Evolutionary conservation across 257 asterid genomes (phyloP).

Genomic region (Coffea canephora): DNA sequence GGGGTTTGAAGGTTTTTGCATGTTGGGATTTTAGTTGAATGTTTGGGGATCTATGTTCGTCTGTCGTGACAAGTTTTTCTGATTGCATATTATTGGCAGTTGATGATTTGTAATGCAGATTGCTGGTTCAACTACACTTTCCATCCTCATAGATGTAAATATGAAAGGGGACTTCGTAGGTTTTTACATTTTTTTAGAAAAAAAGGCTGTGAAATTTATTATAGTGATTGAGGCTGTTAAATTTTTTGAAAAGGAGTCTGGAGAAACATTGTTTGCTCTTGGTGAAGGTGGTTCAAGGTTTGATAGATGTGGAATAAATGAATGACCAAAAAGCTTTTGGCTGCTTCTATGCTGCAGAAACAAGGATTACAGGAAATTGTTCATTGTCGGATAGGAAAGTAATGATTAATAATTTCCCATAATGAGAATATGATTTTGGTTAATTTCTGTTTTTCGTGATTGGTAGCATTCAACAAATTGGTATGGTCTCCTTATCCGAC

Average conservation of each 20-base stretch:
- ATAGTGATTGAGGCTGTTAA: no score
- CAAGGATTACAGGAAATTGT: neutral
- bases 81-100: constrained; percentile 4
- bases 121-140: constrained; percentile 3
- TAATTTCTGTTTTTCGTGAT: neutral
- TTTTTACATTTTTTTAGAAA: no score
- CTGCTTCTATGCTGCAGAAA: neutral
- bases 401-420: neutral
- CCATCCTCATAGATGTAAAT: no score
- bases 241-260: no score
- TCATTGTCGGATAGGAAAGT: neutral
- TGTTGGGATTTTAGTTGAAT: neutral
- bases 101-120: constrained; percentile 12
- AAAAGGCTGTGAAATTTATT: no score
- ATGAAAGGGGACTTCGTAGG: no score
- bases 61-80: neutral
- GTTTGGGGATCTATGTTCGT: neutral
- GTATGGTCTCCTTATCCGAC: neutral
- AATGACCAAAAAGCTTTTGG: neutral
- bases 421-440: neutral
- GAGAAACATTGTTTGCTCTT: neutral
- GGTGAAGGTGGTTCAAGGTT: neutral
- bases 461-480: neutral
- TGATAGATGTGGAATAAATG: neutral
- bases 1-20: neutral